Base-by-base conservation (phyloP, 2,329 filamentous ascomycete species). In the Aureobasidium sp. region DNA sequence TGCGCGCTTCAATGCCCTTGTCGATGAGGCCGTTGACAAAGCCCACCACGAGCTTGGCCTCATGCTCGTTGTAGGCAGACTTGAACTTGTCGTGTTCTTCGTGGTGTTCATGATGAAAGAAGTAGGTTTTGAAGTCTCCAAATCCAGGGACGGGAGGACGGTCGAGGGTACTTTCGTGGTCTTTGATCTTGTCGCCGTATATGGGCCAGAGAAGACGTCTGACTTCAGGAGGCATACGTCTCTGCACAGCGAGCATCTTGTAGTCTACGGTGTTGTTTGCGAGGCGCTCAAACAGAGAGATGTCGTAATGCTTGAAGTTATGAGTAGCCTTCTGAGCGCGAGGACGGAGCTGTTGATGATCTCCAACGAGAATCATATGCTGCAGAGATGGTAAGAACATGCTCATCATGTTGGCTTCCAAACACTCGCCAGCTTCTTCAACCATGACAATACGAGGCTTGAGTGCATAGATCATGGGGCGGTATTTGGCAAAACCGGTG, bases 281-380 rank as follows among this genome's bases (percentile, higher is more conserved):
- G 15, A 95, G 78, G 1, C 90, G 82, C 73, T 95, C 88, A 67
- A 95, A 95, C 67, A 95, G 81, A 0, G 90, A 94, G 0, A 91
- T 75, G 35, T 89, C 84, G 39, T 94, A 78, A 65, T 83, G 80
- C 70, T 82, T 91, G 0, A 88, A 88, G 0, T 79, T 71, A 0
- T 76, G 74, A 39, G 82, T 82, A 1, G 91, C 80, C 1, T 82
- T 80, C 1, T 87, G 82, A 62, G 86, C 89, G 49, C 86, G 83
- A 0, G 86, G 90, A 11, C 85, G 83, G 2, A 95, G 78, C 69
- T 95, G 91, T 71, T 90, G 83, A 67, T 95, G 90, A 68, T 95
- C 90, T 0, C 91, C 90, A 0, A 95, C 84, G 1, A 88, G 76
- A 59, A 88, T 83, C 35, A 88, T 74, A 63, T 89, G 85, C 66